A percentile compares a stretch with the other conserved stretches of the same genome.
phyloP scores from a whole-genome alignment of 2,329 filamentous ascomycete species.

The Fusarium subtropicale region DNA sequence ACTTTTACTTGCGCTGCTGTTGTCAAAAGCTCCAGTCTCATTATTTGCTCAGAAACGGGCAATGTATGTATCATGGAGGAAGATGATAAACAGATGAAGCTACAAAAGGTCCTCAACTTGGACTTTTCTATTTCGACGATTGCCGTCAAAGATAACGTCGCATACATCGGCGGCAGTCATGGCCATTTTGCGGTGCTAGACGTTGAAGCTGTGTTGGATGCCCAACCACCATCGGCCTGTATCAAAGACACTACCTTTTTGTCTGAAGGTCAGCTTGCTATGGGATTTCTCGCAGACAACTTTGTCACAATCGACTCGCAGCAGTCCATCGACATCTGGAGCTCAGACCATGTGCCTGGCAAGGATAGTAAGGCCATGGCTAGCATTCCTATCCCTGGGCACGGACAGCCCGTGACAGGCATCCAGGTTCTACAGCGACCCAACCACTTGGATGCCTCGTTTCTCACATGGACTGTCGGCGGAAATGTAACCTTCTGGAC shows the following conservation, averaged over 20 bases:
- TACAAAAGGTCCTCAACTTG: conserved; percentile 73
- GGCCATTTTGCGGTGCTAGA: conserved; percentile 68
- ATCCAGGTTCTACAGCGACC: conserved; percentile 73
- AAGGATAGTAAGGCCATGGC: conserved; percentile 53
- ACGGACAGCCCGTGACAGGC: conserved; percentile 76
- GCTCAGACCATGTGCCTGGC: conserved; percentile 58
- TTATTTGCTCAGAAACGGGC: conserved; percentile 88
- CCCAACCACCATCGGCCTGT: conserved; percentile 51
- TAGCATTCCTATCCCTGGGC: conserved; percentile 70
- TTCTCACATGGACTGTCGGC: conserved; percentile 88
- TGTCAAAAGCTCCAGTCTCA: conserved; percentile 74
- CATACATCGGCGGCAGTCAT: conserved; percentile 77
- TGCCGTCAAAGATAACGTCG: conserved; percentile 66
- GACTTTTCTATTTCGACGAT: conserved; percentile 77
- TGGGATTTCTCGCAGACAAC: conserved; percentile 75
- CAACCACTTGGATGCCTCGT: conserved; percentile 74
- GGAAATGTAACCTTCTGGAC: conserved; percentile 89
- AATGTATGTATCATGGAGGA: conserved; percentile 92
- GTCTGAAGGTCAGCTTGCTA: conserved; percentile 67
- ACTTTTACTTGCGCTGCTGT: conserved; percentile 86
- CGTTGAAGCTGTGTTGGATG: conserved; percentile 61
- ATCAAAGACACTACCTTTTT: conserved; percentile 55
- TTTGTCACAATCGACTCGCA: conserved; percentile 81
- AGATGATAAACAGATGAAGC: conserved; percentile 74
- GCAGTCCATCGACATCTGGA: conserved; percentile 78